A percentile compares a stretch with the other conserved stretches of the same genome.
phyloP scores from a whole-genome alignment of 768 basidiomycete species.

The Cytidiella melzeri region DNA sequence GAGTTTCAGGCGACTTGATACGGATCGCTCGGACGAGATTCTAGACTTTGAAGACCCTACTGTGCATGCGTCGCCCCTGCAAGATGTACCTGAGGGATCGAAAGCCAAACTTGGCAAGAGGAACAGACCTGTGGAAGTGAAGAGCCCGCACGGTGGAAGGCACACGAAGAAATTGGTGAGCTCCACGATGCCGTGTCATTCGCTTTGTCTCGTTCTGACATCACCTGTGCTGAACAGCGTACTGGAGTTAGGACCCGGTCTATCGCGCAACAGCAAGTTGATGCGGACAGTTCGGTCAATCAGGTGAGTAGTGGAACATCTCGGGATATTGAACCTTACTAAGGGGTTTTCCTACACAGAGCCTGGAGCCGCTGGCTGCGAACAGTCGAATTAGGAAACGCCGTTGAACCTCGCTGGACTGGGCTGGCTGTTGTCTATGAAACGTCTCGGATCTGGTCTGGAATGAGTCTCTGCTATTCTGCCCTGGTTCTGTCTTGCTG shows the following conservation, averaged over 20 bases:
- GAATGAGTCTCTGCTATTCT: too few relatives aligned
- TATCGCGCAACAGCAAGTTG: not conserved
- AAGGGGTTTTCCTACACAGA: too few relatives aligned
- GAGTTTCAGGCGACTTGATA: conserved; percentile 19
- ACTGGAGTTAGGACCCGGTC: conserved; percentile 7
- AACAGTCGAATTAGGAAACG: conserved; percentile 16
- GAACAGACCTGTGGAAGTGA: conserved; percentile 1
- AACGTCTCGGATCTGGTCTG: too few relatives aligned
- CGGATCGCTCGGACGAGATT: conserved; percentile 22
- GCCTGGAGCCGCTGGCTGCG: conserved; percentile 3
- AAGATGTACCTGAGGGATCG: not conserved
- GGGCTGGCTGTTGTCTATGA: too few relatives aligned
- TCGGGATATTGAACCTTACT: too few relatives aligned
- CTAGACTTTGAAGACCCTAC: conserved; percentile 17
- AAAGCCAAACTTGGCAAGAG: conserved; percentile 9
- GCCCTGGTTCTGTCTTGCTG: too few relatives aligned
- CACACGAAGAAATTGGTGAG: conserved; percentile 1
- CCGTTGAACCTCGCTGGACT: too few relatives aligned
- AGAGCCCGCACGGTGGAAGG: conserved; percentile 1
- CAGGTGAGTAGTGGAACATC: too few relatives aligned
- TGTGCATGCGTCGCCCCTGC: not conserved
- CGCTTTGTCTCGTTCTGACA: not conserved
- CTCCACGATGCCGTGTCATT: not conserved
- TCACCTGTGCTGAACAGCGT: conserved; percentile 3
- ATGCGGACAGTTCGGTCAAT: not conserved